A percentile compares a stretch with the other conserved stretches of the same genome.
Conservation (phyloP, 1,284 basidiomycete species). For the Marasmius fiardii region DNA sequence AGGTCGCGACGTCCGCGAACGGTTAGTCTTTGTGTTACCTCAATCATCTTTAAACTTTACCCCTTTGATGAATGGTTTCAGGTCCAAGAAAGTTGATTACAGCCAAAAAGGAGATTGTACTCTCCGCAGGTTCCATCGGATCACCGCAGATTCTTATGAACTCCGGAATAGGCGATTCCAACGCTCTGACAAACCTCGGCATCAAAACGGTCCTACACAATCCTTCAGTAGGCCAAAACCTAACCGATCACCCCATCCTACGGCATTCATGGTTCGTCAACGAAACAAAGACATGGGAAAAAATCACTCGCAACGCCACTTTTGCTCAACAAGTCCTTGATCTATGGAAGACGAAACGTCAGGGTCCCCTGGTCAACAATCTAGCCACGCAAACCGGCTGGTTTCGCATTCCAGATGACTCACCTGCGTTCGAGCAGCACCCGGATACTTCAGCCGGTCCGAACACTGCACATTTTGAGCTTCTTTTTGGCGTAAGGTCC, state of each 20-base stretch:
- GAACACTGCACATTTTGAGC: constrained; percentile 5
- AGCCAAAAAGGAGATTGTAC: constrained; percentile 37
- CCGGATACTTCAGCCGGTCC: constrained; percentile 2
- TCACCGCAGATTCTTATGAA: constrained; percentile 41
- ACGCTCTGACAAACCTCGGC: constrained; percentile 18
- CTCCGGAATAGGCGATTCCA: constrained; percentile 40
- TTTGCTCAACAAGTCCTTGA: constrained; percentile 15
- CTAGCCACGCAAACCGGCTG: constrained; percentile 15
- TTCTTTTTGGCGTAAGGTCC: constrained; percentile 1
- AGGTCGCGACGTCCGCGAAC: neutral
- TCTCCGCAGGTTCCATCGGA: constrained; percentile 37
- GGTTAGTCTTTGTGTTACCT: too few relatives aligned
- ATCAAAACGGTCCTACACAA: constrained; percentile 26
- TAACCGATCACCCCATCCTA: constrained; percentile 34
- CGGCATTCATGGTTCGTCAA: constrained; percentile 26
- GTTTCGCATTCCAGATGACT: constrained; percentile 1
- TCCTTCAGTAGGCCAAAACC: constrained; percentile 40
- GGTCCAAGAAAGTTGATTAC: constrained; percentile 13
- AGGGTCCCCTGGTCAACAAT: constrained; percentile 20
- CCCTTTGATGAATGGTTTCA: too few relatives aligned
- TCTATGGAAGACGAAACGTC: constrained; percentile 23
- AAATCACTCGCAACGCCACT: constrained; percentile 19
- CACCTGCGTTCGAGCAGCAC: neutral
- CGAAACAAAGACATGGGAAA: constrained; percentile 23
- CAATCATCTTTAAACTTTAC: neutral